A percentile compares a stretch with the other conserved stretches of the same genome.
phyloP scores from a whole-genome alignment of 257 asterid genomes.

The Knoxia roxburghii region DNA sequence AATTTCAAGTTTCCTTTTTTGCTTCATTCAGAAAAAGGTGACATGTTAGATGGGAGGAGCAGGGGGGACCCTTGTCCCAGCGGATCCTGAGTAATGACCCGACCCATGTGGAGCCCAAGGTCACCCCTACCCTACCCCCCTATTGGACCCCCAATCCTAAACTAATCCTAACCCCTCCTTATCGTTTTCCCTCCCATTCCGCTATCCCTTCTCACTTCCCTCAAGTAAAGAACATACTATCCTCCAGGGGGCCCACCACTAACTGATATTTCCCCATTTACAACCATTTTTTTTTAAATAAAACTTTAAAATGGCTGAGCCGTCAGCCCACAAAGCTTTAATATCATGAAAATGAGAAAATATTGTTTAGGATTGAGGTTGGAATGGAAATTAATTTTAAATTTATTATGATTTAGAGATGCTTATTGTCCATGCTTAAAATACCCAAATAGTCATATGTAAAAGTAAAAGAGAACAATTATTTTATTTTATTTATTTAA shows the following conservation, averaged over 20 bases:
- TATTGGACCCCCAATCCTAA: not conserved
- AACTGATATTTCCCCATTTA: conserved; percentile 11
- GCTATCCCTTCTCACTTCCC: conserved; percentile 18
- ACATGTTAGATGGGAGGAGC: not conserved
- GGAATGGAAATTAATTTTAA: no score
- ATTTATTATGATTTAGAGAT: no score
- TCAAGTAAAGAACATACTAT: conserved; percentile 24
- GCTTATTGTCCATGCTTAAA: no score
- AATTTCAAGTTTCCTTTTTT: not conserved
- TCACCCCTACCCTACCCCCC: not conserved
- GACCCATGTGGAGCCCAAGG: not conserved
- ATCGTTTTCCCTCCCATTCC: conserved; percentile 15
- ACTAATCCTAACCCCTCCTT: not conserved
- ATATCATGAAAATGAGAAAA: no score
- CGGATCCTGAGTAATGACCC: not conserved
- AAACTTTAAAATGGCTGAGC: no score
- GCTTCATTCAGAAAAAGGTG: not conserved
- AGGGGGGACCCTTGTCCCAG: not conserved
- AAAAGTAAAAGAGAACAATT: no score
- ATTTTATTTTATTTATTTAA: no score
- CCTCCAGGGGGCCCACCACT: conserved; percentile 19
- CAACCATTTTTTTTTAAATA: no score
- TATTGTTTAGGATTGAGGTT: no score
- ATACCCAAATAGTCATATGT: no score
- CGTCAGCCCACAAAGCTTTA: no score